Evolutionary conservation across 352 stramenopile species (phyloP).

Genomic region (Globisporangium spinosum): DNA sequence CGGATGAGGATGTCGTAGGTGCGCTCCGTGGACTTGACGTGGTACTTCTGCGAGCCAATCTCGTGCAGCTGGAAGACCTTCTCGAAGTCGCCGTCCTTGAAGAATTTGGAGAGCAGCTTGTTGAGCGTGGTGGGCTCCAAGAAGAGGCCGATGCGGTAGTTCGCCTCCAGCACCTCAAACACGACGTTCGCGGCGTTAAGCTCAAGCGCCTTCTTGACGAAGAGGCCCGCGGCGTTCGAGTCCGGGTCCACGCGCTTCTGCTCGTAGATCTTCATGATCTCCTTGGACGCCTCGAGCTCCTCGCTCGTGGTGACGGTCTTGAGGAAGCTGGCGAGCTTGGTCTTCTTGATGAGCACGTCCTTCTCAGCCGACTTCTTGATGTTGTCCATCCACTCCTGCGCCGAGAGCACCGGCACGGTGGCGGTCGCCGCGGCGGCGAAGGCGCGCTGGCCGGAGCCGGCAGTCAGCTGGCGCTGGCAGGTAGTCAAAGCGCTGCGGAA

Average conservation of each 20-base stretch:
- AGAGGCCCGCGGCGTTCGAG: slow-evolving; percentile 64
- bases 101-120: slow-evolving; percentile 82
- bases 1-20: slow-evolving; percentile 85
- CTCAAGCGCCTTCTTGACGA: slow-evolving; percentile 84
- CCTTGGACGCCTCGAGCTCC: slow-evolving; percentile 72
- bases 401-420: slow-evolving; percentile 42
- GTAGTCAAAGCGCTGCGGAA: slow-evolving; percentile 63
- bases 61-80: slow-evolving; percentile 78
- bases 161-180: slow-evolving; percentile 75
- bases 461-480: slow-evolving; percentile 37
- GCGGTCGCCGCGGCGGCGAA: slow-evolving; percentile 30
- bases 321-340: slow-evolving; percentile 80
- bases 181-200: slow-evolving; percentile 63
- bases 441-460: slow-evolving; percentile 28
- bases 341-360: slow-evolving; percentile 79
- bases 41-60: slow-evolving; percentile 74
- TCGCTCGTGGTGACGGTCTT: slow-evolving; percentile 80
- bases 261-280: slow-evolving; percentile 89
- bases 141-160: slow-evolving; percentile 83
- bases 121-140: slow-evolving; percentile 77
- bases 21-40: slow-evolving; percentile 80
- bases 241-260: slow-evolving; percentile 81
- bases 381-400: slow-evolving; percentile 80
- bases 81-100: slow-evolving; percentile 72
- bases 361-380: slow-evolving; percentile 67